phyloP scores from a whole-genome alignment of 306 rosid genomes.

The Morella rubra region DNA sequence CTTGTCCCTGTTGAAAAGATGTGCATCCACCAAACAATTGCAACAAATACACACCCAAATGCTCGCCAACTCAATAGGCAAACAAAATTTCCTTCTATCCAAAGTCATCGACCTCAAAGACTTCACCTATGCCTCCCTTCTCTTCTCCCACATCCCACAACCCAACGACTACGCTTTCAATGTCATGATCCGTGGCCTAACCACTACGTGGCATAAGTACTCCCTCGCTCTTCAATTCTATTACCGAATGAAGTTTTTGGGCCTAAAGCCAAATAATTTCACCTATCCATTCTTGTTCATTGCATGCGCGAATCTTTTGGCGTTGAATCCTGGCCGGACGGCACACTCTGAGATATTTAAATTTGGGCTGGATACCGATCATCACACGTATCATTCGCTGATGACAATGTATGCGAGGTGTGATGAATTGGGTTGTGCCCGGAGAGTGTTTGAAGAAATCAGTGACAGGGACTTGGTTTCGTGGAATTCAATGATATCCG shows the following conservation, averaged over 20 bases:
- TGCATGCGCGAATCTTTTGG: constrained; percentile 61
- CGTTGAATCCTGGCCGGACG: constrained; percentile 33
- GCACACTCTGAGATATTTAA: constrained; percentile 55
- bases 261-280: constrained; percentile 52
- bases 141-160: constrained; percentile 52
- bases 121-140: constrained; percentile 48
- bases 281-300: constrained; percentile 83
- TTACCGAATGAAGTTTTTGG: constrained; percentile 50
- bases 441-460: constrained; percentile 83
- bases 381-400: constrained; percentile 61
- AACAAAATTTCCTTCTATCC: constrained; percentile 68
- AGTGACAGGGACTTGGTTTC: constrained; percentile 62
- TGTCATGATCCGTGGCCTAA: constrained; percentile 80
- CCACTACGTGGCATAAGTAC: constrained; percentile 69
- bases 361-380: constrained; percentile 53
- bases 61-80: constrained; percentile 53
- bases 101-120: constrained; percentile 53
- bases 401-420: constrained; percentile 69
- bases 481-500: constrained; percentile 86
- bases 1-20: constrained; percentile 41
- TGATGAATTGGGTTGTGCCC: constrained; percentile 46
- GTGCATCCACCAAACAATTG: constrained; percentile 43
- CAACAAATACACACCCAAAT: constrained; percentile 71
- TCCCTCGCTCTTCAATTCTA: constrained; percentile 53
- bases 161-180: constrained; percentile 79